These are phyloP conservation scores for Paramecium pentaurelia DNA, from an alignment of 73 alveolate genomes.

Conservation along the genomic window DNA sequence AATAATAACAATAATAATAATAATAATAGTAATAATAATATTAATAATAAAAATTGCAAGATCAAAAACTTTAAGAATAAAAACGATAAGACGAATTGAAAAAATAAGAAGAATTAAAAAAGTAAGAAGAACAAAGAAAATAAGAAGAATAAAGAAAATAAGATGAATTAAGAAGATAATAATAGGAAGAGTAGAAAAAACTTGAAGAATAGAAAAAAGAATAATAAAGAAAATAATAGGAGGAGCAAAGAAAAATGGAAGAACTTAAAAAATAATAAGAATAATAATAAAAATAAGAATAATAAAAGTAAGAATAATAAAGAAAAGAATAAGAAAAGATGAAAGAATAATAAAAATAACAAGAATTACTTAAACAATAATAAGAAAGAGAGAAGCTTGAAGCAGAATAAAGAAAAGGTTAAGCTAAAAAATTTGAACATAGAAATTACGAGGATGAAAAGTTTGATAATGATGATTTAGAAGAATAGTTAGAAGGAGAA, in stretches of 20 bases:
- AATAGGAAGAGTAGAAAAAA: background rate
- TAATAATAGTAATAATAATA: background rate
- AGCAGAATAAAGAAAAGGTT: background rate
- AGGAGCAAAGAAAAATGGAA: conserved; percentile 21
- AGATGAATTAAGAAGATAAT: conserved; percentile 8
- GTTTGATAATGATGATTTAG: background rate
- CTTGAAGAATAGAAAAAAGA: background rate
- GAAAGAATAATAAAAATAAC: background rate
- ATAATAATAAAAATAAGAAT: background rate
- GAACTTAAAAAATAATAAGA: background rate
- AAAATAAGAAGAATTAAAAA: conserved; percentile 38
- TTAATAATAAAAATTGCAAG: background rate
- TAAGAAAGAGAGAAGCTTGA: background rate
- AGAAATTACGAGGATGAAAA: conserved; percentile 54
- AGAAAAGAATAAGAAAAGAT: background rate
- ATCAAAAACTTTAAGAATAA: background rate
- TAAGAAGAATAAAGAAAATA: background rate
- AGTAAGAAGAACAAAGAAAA: background rate
- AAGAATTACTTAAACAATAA: background rate
- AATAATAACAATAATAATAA: background rate
- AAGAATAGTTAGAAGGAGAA: conserved; percentile 29
- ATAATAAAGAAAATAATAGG: background rate
- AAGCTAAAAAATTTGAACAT: background rate
- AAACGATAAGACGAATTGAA: background rate
- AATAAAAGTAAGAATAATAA: conserved; percentile 5